Evolutionary conservation across 352 stramenopile species (phyloP), one percentile per base, ranked within the genome.

Genomic region (Pseudoperonospora humuli): DNA sequence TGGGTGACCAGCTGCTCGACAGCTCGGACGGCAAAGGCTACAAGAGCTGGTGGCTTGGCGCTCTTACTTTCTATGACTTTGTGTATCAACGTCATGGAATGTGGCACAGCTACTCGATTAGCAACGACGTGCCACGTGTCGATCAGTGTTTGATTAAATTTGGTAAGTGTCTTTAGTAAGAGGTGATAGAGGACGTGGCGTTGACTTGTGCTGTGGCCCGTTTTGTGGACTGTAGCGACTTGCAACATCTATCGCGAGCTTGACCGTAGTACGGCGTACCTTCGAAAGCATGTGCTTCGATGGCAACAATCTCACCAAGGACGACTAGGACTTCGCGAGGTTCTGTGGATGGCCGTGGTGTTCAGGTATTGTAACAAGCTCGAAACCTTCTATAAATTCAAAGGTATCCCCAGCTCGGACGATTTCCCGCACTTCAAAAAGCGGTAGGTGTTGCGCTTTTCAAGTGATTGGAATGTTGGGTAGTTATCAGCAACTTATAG

Each of bases 221-320:
- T n/a, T n/a, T n/a, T 54, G 9, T 31, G 19, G 2, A 37, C 27
- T 39, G 15, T 17, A 89, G 77, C 74, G 52, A 86, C 71, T 3
- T 86, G 78, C 57, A 91, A 91, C 55, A 83, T 87, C 18, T 91
- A 91, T 57, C 78, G 78, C 13, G 75, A 88, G 49, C 59, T 91
- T 11, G 78, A 91, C 48, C 75, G 78, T 35, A 88, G 74, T 44
- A 88, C 78, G 11, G 74, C 78, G 11, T 91, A 86, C 51, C 48
- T 91, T 23, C 75, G 78, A 17, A 91, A 91, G 64, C 67, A 83
- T 46, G 75, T 83, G 27, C 46, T 91, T 37, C 67, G 74, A 64
- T 89, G 76, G 76, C 76, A 89, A 39, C 64, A 84, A 27, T 55
- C 58, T 3, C 76, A 89, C 46, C 74, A 89, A 27, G 76, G 76